Evolutionary conservation across 1,139 yeast genomes (phyloP), one percentile per base, ranked within the genome.

Genomic region (Blastobotrys serpentis): DNA sequence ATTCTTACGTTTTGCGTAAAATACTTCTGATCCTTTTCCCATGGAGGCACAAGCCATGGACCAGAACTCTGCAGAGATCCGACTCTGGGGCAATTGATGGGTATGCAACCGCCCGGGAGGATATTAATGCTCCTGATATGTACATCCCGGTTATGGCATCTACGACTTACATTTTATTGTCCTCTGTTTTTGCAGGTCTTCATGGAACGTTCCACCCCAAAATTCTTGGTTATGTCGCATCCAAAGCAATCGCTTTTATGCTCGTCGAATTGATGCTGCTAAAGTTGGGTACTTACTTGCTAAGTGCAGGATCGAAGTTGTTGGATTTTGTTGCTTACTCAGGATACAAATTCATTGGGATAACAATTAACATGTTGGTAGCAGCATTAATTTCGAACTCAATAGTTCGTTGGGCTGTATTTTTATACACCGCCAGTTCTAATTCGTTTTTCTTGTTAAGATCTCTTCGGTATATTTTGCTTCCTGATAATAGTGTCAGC

Each of bases 141-240:
- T 94, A 94, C 67, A 87, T 94, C 49, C 99, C 99, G 3, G 58
- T 58, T 47, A 59, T 50, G 67, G 87, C 97, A 1, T 80, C 86
- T 60, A 82, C 89, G 46, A 89, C 98, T 1, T 92, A 90, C 63
- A 84, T 92, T 48, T 71, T 94, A 53, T 75, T 88, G 42, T 83
- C 94, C 79, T 92, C 96, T 3, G 77, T 86, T 23, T 76, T 86
- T 59, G 88, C 88, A 52, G 99, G 99, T 11, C 70, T 92, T 48
- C 79, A 82, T 50, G 97, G 96, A 17, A 84, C 84, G 34, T 94
- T 92, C 72, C 96, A 90, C 62, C 98, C 98, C 0, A 92, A 90
- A 63, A 75, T 89, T 58, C 79, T 94, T 58, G 97, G 97, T 2
- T 82, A 84, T 61, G 82, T 92, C 55, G 84, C 96, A n/a, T 84